Base-by-base conservation (phyloP, 1,139 yeast genomes). In the Geotrichum carabidarum region DNA sequence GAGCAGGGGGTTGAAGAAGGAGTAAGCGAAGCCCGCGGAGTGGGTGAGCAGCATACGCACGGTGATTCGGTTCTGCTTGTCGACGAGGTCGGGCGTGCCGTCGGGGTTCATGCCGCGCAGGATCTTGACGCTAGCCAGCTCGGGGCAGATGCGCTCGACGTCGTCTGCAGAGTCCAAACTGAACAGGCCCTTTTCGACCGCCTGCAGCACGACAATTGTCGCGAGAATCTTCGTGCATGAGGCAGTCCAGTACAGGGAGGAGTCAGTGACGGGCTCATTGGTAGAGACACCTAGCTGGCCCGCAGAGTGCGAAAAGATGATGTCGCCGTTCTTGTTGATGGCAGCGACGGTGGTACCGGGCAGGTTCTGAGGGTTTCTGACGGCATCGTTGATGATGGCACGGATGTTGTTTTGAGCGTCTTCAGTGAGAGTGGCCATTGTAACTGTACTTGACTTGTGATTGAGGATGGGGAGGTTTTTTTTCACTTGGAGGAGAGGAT, bases 211-310 rank as follows among this genome's bases (percentile, higher is more conserved):
- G 0, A 79, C 82, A 64, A 76, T 71, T 0, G 78, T 72, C 1
- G 82, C 77, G 54, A 78, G 63, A 2, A 78, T 63, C 60, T 80
- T 80, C 12, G 83, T 77, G 55, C 79, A 75, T 12, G 82, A 77
- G 45, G 73, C 79, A 48, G 66, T 68, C 55, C 75, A 68, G 57
- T 76, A 68, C 14, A 70, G 61, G 44, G 71, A 65, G 44, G 77
- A 75, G 4, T 58, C 55, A 6, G 68, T 66, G 27, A 69, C 44
- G 8, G 60, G 58, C 1, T 59, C 58, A n/a, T 52, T 45, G 2
- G 62, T 60, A 22, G 62, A 57, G 6, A 62, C 59, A n/a, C 64
- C 67, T 6, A 60, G 55, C 44, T 54, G 54, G 8, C 70, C 69
- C 12, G 60, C 48, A n/a, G 62, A 58, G 31, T 58, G 37, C 22